Conservation (phyloP, 768 basidiomycete genomes). For the Kwoniella dendrophila region DNA sequence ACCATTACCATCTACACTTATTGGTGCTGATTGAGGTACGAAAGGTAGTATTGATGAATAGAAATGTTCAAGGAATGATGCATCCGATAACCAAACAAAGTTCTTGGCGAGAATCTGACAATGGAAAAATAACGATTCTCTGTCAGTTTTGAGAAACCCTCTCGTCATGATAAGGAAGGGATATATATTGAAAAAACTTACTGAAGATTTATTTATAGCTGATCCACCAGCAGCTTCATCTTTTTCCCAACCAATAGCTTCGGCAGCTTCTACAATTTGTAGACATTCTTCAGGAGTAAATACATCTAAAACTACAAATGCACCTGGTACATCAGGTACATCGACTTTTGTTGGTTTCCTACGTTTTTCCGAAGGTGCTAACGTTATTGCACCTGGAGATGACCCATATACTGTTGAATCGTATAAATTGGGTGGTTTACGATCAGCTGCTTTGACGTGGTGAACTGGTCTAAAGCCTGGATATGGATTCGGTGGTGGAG, state of each 20-base stretch:
- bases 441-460: conserved; percentile 60
- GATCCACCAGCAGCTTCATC: conserved; percentile 63
- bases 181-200: too few species aligned
- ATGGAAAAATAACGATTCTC: neutral
- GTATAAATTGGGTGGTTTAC: conserved; percentile 63
- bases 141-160: neutral
- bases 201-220: conserved; percentile 59
- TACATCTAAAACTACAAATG: conserved; percentile 61
- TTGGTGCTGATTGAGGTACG: conserved; percentile 57
- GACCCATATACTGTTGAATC: conserved; percentile 62
- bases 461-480: conserved; percentile 49
- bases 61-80: conserved; percentile 58
- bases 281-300: conserved; percentile 60
- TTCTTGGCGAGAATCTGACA: conserved; percentile 59
- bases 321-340: conserved; percentile 60
- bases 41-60: conserved; percentile 59
- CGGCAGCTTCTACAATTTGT: conserved; percentile 60
- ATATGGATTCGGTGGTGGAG: conserved; percentile 31
- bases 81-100: conserved; percentile 63
- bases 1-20: conserved; percentile 35
- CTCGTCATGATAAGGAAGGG: too few species aligned
- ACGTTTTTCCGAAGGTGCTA: conserved; percentile 53
- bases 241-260: conserved; percentile 61
- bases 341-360: conserved; percentile 56
- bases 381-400: conserved; percentile 48